Percentiles rank a stretch among this genome's conserved stretches.
phyloP scores from a whole-genome alignment of 2,329 filamentous ascomycete species.

The Didymella segeticola region DNA sequence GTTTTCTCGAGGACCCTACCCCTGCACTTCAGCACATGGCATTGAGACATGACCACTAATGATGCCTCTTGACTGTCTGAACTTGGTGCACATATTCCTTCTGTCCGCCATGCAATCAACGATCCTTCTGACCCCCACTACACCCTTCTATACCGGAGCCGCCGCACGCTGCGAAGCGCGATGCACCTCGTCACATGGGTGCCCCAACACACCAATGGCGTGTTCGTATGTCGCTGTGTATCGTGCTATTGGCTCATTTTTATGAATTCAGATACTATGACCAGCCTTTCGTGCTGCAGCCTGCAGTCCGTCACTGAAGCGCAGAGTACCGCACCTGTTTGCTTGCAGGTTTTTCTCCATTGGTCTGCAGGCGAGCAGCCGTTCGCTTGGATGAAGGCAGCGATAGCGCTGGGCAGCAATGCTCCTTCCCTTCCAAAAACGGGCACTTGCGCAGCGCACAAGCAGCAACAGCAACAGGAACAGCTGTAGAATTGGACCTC shows the following conservation, averaged over 20 bases:
- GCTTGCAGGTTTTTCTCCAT: not conserved
- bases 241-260: not conserved
- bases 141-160: constrained; percentile 3
- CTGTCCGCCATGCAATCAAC: constrained; percentile 1
- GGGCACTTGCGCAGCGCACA: not conserved
- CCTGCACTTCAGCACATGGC: constrained; percentile 7
- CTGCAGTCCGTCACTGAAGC: not conserved
- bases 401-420: not conserved
- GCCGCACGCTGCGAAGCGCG: constrained; percentile 9
- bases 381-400: not conserved
- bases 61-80: not conserved
- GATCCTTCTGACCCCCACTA: constrained; percentile 5
- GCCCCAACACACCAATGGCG: constrained; percentile 5
- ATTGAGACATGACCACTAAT: constrained; percentile 11
- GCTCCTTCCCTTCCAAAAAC: not conserved
- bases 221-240: not conserved
- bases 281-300: constrained; percentile 8
- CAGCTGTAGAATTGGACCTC: not conserved
- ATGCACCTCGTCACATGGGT: constrained; percentile 17
- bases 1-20: not conserved
- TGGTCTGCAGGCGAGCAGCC: not conserved
- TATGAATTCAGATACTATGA: not conserved
- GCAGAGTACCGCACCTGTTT: not conserved
- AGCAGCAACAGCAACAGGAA: not conserved
- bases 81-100: not conserved